Percentiles rank a stretch among this genome's conserved stretches.
phyloP scores from a whole-genome alignment of 176 grass and related monocot species.

The Hordeum marinum region DNA sequence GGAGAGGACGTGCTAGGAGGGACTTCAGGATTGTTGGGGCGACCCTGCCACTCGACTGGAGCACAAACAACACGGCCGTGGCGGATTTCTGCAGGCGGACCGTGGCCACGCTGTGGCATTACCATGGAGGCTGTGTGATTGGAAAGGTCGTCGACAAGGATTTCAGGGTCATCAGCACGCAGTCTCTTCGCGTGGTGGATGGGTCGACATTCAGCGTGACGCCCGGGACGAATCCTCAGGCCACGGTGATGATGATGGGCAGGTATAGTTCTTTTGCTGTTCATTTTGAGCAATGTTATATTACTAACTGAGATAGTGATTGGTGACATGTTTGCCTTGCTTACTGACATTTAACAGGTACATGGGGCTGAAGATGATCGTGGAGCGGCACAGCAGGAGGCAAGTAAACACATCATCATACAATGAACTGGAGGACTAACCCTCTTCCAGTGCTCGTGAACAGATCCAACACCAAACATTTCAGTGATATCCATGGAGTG shows the following conservation, averaged over 20 bases:
- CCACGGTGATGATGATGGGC: constrained; percentile 94
- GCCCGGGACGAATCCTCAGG: constrained; percentile 89
- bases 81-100: constrained; percentile 59
- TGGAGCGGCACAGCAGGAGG: constrained; percentile 41
- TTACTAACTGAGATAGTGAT: background rate
- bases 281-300: background rate
- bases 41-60: constrained; percentile 44
- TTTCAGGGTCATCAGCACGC: constrained; percentile 52
- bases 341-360: constrained; percentile 38
- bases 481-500: background rate
- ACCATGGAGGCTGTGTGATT: constrained; percentile 72
- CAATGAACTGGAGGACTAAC: background rate
- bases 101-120: constrained; percentile 84
- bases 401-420: constrained; percentile 24
- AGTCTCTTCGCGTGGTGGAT: constrained; percentile 67
- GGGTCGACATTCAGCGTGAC: constrained; percentile 63
- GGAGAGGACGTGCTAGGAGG: constrained; percentile 38
- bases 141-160: constrained; percentile 78
- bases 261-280: constrained; percentile 37
- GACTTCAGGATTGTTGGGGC: constrained; percentile 62
- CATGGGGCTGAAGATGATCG: constrained; percentile 69
- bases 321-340: background rate
- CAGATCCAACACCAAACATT: constrained; percentile 10
- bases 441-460: background rate
- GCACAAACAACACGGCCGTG: constrained; percentile 43